Percentiles rank a stretch among this genome's conserved stretches.
phyloP scores from a whole-genome alignment of 2,329 filamentous ascomycete species.

The Calonectria montana region DNA sequence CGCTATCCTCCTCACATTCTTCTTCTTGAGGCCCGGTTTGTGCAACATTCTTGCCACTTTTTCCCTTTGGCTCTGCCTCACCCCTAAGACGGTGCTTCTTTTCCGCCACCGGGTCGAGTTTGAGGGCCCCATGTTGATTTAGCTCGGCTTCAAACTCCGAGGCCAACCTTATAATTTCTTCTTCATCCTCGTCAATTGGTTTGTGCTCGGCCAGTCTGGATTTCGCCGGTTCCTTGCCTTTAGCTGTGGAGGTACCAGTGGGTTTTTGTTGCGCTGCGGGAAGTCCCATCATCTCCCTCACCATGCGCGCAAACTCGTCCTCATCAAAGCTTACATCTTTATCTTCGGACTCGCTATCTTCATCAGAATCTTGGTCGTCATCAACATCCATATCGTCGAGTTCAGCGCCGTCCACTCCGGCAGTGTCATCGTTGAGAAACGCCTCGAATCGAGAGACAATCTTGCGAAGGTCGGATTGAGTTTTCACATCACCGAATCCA shows the following conservation, averaged over 20 bases:
- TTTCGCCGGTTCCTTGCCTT: constrained; percentile 3
- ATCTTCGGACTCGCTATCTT: constrained; percentile 74
- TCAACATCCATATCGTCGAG: constrained; percentile 77
- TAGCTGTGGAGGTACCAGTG: background rate
- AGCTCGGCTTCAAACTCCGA: constrained; percentile 80
- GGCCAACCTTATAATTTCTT: constrained; percentile 74
- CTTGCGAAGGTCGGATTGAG: constrained; percentile 83
- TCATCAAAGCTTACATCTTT: constrained; percentile 86
- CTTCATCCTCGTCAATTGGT: constrained; percentile 61
- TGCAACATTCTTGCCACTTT: constrained; percentile 15
- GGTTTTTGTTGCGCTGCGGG: constrained; percentile 43
- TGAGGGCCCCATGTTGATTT: constrained; percentile 74
- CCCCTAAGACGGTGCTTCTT: constrained; percentile 46
- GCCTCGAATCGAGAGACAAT: constrained; percentile 95
- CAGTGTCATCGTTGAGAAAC: constrained; percentile 88
- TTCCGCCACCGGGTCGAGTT: constrained; percentile 56
- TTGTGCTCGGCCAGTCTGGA: constrained; percentile 37
- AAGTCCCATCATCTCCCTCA: constrained; percentile 91
- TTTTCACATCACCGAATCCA: constrained; percentile 74
- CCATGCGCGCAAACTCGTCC: constrained; percentile 84
- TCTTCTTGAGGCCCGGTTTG: constrained; percentile 48
- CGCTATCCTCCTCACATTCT: constrained; percentile 59
- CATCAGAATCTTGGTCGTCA: constrained; percentile 63
- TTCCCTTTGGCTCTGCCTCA: constrained; percentile 37
- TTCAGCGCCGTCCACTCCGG: constrained; percentile 82